Conservation (phyloP, 2,329 filamentous ascomycete genomes). For the Fusarium robinianum region DNA sequence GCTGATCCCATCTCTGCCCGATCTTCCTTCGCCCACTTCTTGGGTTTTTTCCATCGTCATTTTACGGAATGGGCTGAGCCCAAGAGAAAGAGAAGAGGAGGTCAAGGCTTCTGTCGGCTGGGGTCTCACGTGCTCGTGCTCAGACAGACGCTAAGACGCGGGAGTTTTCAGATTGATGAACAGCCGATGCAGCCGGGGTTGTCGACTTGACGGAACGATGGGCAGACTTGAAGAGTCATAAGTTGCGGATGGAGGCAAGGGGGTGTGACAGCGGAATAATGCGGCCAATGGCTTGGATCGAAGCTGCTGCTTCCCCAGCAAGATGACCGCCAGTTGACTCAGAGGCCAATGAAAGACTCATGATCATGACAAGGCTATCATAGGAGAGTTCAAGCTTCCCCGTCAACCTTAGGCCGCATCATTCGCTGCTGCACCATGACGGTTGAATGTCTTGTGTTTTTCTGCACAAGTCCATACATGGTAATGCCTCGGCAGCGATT, state of each 20-base stretch:
- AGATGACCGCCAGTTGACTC: conserved; percentile 26
- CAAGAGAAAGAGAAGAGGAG: too few species aligned
- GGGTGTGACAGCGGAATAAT: conserved; percentile 23
- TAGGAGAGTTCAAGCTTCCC: too few species aligned
- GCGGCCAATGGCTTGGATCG: conserved; percentile 17
- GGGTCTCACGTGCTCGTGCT: conserved; percentile 23
- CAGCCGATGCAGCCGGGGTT: conserved; percentile 25
- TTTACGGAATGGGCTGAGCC: not conserved
- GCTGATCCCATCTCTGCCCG: not conserved
- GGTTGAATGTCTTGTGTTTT: too few species aligned
- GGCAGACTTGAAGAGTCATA: conserved; percentile 25
- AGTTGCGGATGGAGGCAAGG: conserved; percentile 12
- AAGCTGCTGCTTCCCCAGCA: conserved; percentile 22
- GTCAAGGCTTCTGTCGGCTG: too few species aligned
- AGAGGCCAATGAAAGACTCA: conserved; percentile 21
- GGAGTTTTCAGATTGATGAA: conserved; percentile 12
- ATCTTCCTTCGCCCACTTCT: not conserved
- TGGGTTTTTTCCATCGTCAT: not conserved
- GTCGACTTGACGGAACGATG: conserved; percentile 18
- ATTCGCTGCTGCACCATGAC: not conserved
- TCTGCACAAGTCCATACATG: conserved; percentile 2
- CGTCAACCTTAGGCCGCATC: too few species aligned
- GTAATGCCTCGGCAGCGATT: conserved; percentile 33
- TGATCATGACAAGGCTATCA: too few species aligned
- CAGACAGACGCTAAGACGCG: conserved; percentile 7